Evolutionary conservation across 2,329 filamentous ascomycete species (phyloP).

Genomic region (Colletotrichum filicis): DNA sequence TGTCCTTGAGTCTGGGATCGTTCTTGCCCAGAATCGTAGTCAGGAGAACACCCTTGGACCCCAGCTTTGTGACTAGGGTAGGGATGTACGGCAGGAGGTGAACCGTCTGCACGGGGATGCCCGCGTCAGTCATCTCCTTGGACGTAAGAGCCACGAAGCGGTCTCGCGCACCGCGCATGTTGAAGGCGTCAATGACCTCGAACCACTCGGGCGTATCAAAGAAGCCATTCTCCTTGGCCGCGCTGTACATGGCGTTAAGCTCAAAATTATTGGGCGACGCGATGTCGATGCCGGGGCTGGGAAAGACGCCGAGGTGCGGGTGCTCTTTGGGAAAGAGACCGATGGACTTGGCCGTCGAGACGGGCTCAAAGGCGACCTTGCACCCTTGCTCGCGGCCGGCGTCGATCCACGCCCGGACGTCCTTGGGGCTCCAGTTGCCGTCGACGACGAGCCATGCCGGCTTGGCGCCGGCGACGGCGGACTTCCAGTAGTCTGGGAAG

Average conservation of each 20-base stretch:
- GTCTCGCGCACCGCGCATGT: constrained; percentile 76
- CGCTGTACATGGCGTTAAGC: constrained; percentile 79
- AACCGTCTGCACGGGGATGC: constrained; percentile 84
- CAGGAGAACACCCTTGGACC: constrained; percentile 78
- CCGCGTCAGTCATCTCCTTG: constrained; percentile 76
- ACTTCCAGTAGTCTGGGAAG: constrained; percentile 68
- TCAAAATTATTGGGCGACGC: constrained; percentile 88
- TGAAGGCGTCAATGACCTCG: constrained; percentile 79
- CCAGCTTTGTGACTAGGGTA: constrained; percentile 86
- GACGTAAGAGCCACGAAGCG: constrained; percentile 77
- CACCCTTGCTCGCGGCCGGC: constrained; percentile 66
- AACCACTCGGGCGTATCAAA: constrained; percentile 83
- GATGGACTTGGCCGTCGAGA: constrained; percentile 82
- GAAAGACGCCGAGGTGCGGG: constrained; percentile 64
- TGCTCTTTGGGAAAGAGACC: constrained; percentile 69
- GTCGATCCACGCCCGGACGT: constrained; percentile 76
- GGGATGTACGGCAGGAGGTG: constrained; percentile 91
- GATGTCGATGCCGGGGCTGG: constrained; percentile 73
- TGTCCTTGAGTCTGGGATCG: constrained; percentile 74
- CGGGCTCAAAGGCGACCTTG: constrained; percentile 85
- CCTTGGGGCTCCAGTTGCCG: constrained; percentile 80
- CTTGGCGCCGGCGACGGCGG: constrained; percentile 63
- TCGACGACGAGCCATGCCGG: constrained; percentile 88
- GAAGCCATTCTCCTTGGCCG: constrained; percentile 73
- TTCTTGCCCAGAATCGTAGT: constrained; percentile 75